These are phyloP conservation scores for Leccinum solheimii DNA, from an alignment of 1,284 basidiomycete genomes.

Conservation along the genomic window DNA sequence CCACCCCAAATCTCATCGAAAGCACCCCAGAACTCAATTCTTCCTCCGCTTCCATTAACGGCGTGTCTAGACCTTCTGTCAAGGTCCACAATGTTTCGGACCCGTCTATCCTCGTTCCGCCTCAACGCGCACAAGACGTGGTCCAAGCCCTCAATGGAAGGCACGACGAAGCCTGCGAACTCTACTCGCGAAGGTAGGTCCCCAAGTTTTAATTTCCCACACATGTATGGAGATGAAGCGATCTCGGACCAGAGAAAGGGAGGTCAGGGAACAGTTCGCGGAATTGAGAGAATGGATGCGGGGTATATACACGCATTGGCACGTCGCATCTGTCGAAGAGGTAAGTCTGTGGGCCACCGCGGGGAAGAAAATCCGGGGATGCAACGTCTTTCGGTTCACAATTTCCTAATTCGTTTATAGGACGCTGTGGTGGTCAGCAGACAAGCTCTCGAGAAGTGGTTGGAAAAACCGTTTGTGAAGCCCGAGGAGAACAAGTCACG, in stretches of 20 bases:
- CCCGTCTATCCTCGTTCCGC: conserved; percentile 41
- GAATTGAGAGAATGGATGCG: conserved; percentile 52
- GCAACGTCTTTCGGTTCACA: conserved; percentile 9
- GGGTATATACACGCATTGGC: conserved; percentile 67
- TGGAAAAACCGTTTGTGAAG: conserved; percentile 43
- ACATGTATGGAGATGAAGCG: conserved; percentile 16
- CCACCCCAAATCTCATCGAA: conserved; percentile 25
- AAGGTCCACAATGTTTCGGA: conserved; percentile 14
- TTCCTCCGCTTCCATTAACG: conserved; percentile 21
- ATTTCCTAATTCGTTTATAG: conserved; percentile 35
- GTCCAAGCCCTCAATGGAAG: conserved; percentile 57
- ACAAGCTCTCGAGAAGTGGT: conserved; percentile 60
- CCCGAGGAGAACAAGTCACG: conserved; percentile 23
- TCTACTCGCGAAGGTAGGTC: conserved; percentile 51
- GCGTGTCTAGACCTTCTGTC: conserved; percentile 15
- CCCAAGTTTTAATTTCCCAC: conserved; percentile 19
- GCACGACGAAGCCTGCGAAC: conserved; percentile 53
- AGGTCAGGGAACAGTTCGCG: conserved; percentile 46
- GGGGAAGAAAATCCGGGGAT: conserved; percentile 9
- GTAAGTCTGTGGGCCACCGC: conserved; percentile 35
- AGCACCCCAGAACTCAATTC: conserved; percentile 18
- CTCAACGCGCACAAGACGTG: conserved; percentile 51
- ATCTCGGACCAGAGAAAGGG: conserved; percentile 42
- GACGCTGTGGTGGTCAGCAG: conserved; percentile 59
- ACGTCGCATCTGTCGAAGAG: conserved; percentile 46